Percentiles rank a stretch among this genome's conserved stretches.
phyloP scores from a whole-genome alignment of 768 basidiomycete species.

The Glaciozyma martinii region DNA sequence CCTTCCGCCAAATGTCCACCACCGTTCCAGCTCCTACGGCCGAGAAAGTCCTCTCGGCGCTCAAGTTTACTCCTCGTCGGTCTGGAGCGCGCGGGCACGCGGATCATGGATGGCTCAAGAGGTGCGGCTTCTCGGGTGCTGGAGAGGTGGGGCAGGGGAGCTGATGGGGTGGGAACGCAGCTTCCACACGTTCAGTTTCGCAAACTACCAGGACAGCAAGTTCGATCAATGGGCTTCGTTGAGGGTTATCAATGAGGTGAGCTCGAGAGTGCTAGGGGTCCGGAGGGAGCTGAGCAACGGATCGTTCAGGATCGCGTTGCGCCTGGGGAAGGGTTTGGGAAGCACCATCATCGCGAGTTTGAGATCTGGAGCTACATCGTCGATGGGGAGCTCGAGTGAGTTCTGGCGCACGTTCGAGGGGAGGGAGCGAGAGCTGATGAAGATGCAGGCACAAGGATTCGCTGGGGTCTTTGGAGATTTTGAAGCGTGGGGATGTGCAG shows the following conservation, averaged over 20 bases:
- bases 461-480: constrained; percentile 80
- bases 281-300: not conserved
- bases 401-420: constrained; percentile 4
- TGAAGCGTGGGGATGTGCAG: constrained; percentile 81
- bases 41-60: constrained; percentile 1
- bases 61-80: constrained; percentile 42
- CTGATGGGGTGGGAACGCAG: not conserved
- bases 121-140: not conserved
- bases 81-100: constrained; percentile 62
- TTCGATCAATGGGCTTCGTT: constrained; percentile 60
- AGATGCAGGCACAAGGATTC: constrained; percentile 80
- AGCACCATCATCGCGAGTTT: constrained; percentile 50
- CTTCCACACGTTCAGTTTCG: constrained; percentile 28
- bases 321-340: constrained; percentile 69
- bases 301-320: constrained; percentile 59
- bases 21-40: no score
- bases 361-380: constrained; percentile 59
- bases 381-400: not conserved
- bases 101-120: constrained; percentile 48
- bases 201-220: constrained; percentile 54
- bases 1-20: no score
- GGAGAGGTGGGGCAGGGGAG: no score
- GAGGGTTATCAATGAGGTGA: constrained; percentile 73
- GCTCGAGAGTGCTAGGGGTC: not conserved
- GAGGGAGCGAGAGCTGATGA: constrained; percentile 71